Conservation (phyloP, 179 eudicot species). For the Actinidia chinensis region DNA sequence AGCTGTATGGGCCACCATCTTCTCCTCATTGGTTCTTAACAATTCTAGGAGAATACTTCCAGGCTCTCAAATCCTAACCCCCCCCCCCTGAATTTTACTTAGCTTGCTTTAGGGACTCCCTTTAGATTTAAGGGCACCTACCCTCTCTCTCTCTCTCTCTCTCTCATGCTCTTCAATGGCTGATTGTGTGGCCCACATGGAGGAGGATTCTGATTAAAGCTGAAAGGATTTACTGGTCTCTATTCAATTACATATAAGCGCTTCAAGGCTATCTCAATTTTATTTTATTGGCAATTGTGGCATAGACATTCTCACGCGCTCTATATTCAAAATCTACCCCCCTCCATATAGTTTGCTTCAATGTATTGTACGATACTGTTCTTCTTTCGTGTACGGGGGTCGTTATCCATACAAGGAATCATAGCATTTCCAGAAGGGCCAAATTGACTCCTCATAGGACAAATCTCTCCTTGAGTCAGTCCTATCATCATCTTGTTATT, state of each 20-base stretch:
- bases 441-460: background rate
- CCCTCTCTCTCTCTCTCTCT: background rate
- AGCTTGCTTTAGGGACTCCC: background rate
- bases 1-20: background rate
- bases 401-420: background rate
- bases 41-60: background rate
- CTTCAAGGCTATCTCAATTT: background rate
- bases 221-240: background rate
- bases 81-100: slow-evolving; percentile 6
- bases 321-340: slow-evolving; percentile 15
- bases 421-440: background rate
- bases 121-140: background rate
- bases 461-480: background rate
- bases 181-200: background rate
- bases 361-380: background rate
- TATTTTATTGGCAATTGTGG: background rate
- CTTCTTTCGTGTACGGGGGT: background rate
- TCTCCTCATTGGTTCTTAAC: background rate
- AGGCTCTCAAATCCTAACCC: background rate
- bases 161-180: too few relatives aligned
- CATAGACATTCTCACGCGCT: slow-evolving; percentile 11
- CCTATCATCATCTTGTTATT: background rate
- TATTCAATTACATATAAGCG: background rate
- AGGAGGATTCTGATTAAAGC: background rate
- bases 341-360: background rate